Evolutionary conservation across 2,329 filamentous ascomycete genomes (phyloP).

Genomic region (Daldinia eschscholtzii): DNA sequence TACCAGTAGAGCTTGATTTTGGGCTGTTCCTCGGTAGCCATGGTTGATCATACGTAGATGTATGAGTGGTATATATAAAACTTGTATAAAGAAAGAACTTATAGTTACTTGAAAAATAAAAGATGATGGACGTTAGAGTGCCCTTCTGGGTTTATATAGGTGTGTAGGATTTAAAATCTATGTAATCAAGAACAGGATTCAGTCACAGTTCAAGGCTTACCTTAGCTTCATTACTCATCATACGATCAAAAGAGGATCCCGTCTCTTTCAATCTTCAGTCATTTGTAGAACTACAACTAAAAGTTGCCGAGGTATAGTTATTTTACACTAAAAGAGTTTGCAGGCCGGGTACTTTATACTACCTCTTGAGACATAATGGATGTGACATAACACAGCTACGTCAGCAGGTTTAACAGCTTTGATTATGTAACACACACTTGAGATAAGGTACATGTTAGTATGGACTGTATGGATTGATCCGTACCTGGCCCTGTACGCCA

Average conservation of each 20-base stretch:
- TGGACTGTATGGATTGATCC: too few relatives aligned
- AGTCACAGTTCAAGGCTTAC: not conserved
- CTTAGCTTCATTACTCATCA: constrained; percentile 4
- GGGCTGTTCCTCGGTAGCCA: constrained; percentile 55
- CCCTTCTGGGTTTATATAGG: not conserved
- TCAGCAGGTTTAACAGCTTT: not conserved
- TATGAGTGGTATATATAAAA: not conserved
- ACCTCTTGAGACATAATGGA: not conserved
- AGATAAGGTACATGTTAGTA: too few relatives aligned
- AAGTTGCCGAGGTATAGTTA: constrained; percentile 34
- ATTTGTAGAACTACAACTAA: not conserved
- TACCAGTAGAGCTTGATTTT: constrained; percentile 76
- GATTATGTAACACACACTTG: not conserved
- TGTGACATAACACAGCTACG: not conserved
- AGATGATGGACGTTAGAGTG: not conserved
- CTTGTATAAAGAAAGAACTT: not conserved
- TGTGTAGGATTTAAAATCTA: not conserved
- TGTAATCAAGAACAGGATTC: not conserved
- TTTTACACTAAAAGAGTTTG: constrained; percentile 14
- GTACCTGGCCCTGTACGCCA: constrained; percentile 10
- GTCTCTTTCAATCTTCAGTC: not conserved
- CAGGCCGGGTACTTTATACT: constrained; percentile 30
- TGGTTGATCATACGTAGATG: constrained; percentile 26
- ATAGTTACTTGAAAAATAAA: not conserved
- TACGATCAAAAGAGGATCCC: not conserved